Evolutionary conservation across 148 eudicot genomes (phyloP), one percentile per base, ranked within the genome.

Genomic region (Rhododendron ovatum): DNA sequence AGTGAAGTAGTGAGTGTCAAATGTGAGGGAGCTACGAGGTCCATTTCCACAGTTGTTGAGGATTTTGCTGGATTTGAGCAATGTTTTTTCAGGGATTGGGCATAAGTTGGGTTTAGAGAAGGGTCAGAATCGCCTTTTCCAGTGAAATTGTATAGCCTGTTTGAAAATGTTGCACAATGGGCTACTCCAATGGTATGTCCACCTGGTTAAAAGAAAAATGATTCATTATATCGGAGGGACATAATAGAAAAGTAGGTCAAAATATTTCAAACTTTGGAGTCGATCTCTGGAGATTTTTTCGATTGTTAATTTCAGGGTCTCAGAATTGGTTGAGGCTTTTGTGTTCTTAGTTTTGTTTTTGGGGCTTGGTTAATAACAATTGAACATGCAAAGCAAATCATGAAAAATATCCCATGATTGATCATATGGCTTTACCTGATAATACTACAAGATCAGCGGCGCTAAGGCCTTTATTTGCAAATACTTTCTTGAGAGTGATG

Each of bases 41-140:
- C 93, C 85, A 91, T 82, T 20, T 84, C 91, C 8, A 87, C 78
- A 5, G 76, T 55, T 0, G 88, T 86, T 3, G 84, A 7, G 2
- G 82, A n/a, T 10, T 71, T 85, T 5, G 76, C 5, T 0, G 85
- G 86, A 28, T 53, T 85, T 2, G 91, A 87, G 76, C 89, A 88
- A 4, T 61, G 51, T 7, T 12, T 78, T 20, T 37, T 88, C 55
- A 90, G 30, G 30, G 85, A 80, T 63, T 59, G 22, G 17, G 88
- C 90, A 63, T 89, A 87, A 7, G 28, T 45, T 47, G 88, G 57
- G 53, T 89, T 39, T 2, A 89, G 80, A 14, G 90, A 73, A 26
- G 90, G 88, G 53, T 89, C 89, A 15, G 80, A 69, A 24, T 89
- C 89, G 28, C 88, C 88, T 76, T 55, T 78, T 45, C 90, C 90